Evolutionary conservation across 805 yeast genomes (phyloP).

Genomic region (Nakazawaea wyomingensis): DNA sequence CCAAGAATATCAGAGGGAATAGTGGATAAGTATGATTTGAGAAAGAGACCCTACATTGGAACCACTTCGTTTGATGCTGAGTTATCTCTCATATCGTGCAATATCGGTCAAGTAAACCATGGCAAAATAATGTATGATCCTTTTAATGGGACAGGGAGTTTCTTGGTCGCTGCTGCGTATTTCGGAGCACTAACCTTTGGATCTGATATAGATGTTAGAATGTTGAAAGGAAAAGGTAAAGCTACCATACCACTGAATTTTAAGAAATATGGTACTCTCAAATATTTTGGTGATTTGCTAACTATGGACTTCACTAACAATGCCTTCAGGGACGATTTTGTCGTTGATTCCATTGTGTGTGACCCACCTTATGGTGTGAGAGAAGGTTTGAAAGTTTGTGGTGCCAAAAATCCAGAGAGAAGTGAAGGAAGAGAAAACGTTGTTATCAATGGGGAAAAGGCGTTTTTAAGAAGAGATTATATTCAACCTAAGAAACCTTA

Average conservation of each 20-base stretch:
- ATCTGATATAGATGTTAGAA: constrained; percentile 84
- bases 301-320: constrained; percentile 96
- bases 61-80: constrained; percentile 98
- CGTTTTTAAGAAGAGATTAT: constrained; percentile 74
- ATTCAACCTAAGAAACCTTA: constrained; percentile 92
- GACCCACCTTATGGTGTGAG: constrained; percentile 98
- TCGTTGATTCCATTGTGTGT: constrained; percentile 78
- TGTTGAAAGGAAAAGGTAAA: constrained; percentile 60
- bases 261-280: constrained; percentile 58
- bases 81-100: constrained; percentile 79
- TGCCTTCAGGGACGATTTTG: constrained; percentile 59
- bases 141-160: constrained; percentile 95
- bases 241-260: constrained; percentile 50
- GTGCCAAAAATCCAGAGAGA: constrained; percentile 63
- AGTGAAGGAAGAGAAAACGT: constrained; percentile 69
- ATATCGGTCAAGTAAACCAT: constrained; percentile 67
- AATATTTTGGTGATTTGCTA: constrained; percentile 63
- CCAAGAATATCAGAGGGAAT: constrained; percentile 54
- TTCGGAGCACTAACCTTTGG: constrained; percentile 81
- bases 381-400: constrained; percentile 91
- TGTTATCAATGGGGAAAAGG: constrained; percentile 73
- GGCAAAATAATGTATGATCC: constrained; percentile 84
- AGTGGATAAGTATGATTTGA: constrained; percentile 75
- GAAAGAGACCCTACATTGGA: constrained; percentile 81
- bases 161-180: constrained; percentile 79